phyloP scores from a whole-genome alignment of 169 alveolate species.

The Cryptosporidium canis region DNA sequence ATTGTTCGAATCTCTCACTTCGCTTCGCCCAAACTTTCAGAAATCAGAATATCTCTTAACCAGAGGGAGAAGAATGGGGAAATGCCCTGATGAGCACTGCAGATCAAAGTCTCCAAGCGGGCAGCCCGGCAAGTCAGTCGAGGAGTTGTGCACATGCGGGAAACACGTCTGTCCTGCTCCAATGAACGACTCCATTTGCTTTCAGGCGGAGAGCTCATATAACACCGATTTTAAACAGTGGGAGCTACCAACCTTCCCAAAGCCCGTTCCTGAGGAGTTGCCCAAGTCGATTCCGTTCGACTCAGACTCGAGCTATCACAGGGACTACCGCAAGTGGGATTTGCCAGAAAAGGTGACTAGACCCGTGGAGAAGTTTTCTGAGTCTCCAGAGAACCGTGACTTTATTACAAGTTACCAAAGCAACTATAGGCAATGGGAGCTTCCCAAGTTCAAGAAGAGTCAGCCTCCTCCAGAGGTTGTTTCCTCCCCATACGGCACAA shows the following conservation, averaged over 20 bases:
- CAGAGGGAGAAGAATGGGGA: constrained; percentile 56
- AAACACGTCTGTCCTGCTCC: constrained; percentile 59
- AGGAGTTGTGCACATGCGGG: constrained; percentile 64
- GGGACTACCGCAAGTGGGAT: constrained; percentile 49
- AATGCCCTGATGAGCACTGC: constrained; percentile 57
- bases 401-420: constrained; percentile 58
- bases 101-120: constrained; percentile 71
- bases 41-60: background rate
- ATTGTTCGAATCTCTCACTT: background rate
- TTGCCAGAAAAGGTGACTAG: constrained; percentile 14
- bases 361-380: constrained; percentile 27
- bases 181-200: constrained; percentile 8
- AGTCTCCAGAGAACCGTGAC: constrained; percentile 61
- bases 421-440: constrained; percentile 50
- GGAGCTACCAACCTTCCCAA: constrained; percentile 40
- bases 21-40: background rate
- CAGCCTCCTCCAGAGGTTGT: constrained; percentile 23
- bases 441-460: constrained; percentile 9
- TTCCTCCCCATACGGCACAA: background rate
- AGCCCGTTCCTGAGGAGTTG: constrained; percentile 43
- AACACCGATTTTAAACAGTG: constrained; percentile 55
- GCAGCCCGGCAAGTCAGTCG: constrained; percentile 61
- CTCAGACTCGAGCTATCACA: constrained; percentile 34
- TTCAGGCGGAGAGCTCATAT: constrained; percentile 51
- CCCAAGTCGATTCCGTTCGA: constrained; percentile 49